phyloP scores from a whole-genome alignment of 1,139 yeast species.

The Eremothecium sinecaudum region DNA sequence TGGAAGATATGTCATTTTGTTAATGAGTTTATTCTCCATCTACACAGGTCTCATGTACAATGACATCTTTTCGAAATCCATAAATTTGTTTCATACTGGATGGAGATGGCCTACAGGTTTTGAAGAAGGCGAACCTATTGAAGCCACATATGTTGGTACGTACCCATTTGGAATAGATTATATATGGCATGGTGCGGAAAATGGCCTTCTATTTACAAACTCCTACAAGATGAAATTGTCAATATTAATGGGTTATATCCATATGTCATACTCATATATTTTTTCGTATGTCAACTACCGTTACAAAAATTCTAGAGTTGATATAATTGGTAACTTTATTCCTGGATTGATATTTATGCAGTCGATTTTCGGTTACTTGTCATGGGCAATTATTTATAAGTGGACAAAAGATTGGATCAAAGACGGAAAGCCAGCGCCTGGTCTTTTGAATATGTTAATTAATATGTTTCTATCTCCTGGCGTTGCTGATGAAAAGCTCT shows the following conservation, averaged over 20 bases:
- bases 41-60: conserved; percentile 71
- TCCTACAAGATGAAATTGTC: conserved; percentile 79
- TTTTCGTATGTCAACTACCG: conserved; percentile 60
- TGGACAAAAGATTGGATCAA: conserved; percentile 74
- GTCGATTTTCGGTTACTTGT: conserved; percentile 69
- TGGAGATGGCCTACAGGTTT: conserved; percentile 66
- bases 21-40: conserved; percentile 73
- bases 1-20: conserved; percentile 62
- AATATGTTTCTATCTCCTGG: conserved; percentile 79
- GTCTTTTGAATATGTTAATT: conserved; percentile 70
- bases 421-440: conserved; percentile 65
- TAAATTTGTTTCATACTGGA: conserved; percentile 61
- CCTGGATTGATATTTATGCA: conserved; percentile 80
- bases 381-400: conserved; percentile 63
- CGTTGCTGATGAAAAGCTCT: conserved; percentile 54
- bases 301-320: conserved; percentile 50
- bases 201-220: conserved; percentile 61
- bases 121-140: conserved; percentile 47
- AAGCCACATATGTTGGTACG: conserved; percentile 47
- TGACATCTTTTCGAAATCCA: conserved; percentile 69
- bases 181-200: conserved; percentile 79
- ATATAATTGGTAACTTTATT: conserved; percentile 65
- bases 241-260: conserved; percentile 67
- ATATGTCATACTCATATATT: conserved; percentile 65
- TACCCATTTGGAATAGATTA: conserved; percentile 65